Conservation (phyloP, 176 grass and related monocot genomes). For the Phyllostachys edulis region DNA sequence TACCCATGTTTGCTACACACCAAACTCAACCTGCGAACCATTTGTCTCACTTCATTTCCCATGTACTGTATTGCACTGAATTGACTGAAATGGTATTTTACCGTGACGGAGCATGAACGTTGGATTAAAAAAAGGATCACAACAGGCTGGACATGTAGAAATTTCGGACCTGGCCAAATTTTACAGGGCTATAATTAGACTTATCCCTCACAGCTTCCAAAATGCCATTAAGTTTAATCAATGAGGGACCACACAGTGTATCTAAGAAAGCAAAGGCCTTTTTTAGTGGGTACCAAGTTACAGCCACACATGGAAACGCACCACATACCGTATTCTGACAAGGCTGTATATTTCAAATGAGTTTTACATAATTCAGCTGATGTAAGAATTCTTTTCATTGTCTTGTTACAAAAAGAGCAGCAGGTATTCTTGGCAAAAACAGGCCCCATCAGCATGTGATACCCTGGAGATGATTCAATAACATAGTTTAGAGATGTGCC, state of each 20-base stretch:
- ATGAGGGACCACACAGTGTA: not conserved
- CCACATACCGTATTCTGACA: not conserved
- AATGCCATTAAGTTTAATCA: not conserved
- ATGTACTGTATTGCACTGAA: not conserved
- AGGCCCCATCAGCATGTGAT: not conserved
- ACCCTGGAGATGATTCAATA: conserved; percentile 27
- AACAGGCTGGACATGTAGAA: not conserved
- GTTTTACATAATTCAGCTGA: conserved; percentile 23
- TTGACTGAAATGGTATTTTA: not conserved
- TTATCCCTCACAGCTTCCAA: not conserved
- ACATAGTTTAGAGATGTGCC: conserved; percentile 14
- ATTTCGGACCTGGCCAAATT: not conserved
- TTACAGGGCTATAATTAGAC: too few species aligned
- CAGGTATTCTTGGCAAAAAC: not conserved
- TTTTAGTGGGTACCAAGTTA: not conserved
- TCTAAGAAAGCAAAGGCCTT: not conserved
- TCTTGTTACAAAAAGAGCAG: conserved; percentile 16
- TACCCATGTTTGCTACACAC: too few species aligned
- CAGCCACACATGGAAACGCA: not conserved
- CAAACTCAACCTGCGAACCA: too few species aligned
- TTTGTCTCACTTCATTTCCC: not conserved
- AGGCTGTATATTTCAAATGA: not conserved
- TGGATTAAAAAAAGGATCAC: not conserved
- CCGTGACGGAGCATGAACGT: not conserved
- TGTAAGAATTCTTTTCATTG: not conserved